These are phyloP conservation scores for Solanum etuberosum DNA, from an alignment of 257 asterid species.

Conservation along the genomic window DNA sequence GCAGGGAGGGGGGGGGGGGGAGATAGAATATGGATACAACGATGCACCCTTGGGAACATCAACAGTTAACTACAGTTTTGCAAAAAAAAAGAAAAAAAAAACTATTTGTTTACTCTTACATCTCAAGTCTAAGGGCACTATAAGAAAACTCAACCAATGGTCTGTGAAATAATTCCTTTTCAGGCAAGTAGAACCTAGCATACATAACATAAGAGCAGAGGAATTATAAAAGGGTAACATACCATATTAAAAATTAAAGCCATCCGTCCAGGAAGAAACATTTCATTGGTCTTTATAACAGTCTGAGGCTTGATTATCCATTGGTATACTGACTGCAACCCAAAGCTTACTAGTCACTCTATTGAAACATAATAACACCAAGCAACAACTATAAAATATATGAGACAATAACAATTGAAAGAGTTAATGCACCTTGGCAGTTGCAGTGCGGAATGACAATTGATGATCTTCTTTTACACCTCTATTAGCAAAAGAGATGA, in stretches of 20 bases:
- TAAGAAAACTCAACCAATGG: not conserved
- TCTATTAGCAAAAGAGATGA: slow-evolving; percentile 36
- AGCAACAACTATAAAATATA: slow-evolving; percentile 1
- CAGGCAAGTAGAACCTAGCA: not conserved
- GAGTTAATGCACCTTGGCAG: slow-evolving; percentile 58
- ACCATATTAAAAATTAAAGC: slow-evolving; percentile 88
- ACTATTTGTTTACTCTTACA: not conserved
- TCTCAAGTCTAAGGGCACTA: not conserved
- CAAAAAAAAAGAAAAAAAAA: not conserved
- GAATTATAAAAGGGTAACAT: not conserved
- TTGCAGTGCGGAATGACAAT: slow-evolving; percentile 72
- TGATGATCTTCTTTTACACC: slow-evolving; percentile 68
- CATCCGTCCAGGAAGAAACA: slow-evolving; percentile 99
- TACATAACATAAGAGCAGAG: not conserved
- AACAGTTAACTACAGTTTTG: not conserved
- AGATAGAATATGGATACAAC: not conserved
- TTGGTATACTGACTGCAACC: slow-evolving; percentile 72
- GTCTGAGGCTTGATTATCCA: slow-evolving; percentile 97
- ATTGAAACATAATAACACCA: slow-evolving; percentile 6
- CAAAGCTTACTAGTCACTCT: not conserved
- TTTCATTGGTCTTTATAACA: slow-evolving; percentile 73
- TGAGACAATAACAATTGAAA: not conserved
- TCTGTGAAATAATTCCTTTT: not conserved
- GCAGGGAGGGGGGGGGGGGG: not conserved
- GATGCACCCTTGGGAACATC: not conserved